Evolutionary conservation across 306 rosid species (phyloP), one percentile per base, ranked within the genome.

Genomic region (Citrullus amarus): DNA sequence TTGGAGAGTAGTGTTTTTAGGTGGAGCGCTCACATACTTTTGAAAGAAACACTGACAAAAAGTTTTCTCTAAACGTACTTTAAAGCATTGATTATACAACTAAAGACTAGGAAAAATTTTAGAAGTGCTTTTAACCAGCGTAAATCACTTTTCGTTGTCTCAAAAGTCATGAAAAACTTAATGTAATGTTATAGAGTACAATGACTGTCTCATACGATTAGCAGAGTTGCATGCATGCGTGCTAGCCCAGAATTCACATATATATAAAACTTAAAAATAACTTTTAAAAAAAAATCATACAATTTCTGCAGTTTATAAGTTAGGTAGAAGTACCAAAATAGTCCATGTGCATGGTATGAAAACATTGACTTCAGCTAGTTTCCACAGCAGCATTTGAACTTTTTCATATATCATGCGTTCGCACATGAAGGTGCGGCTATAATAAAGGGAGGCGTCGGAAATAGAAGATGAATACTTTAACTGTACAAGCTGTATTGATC

Each of bases 291-390:
- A 34, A 63, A 36, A 15, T 7, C 4, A 9, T 63, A 63, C 71
- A 16, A 0, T 18, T 36, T 38, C 22, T 38, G 28, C 57, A 22
- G 18, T 17, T 39, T 68, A 41, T 68, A 54, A 38, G 54, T 68
- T 66, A 68, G 14, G 30, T 20, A 51, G 16, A 15, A 73, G 43
- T 51, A 73, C 78, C 78, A 73, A 54, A 73, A 17, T 10, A 15
- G 48, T 73, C 78, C 78, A 73, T 50, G 78, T 48, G 78, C 78
- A 73, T 51, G 78, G 78, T 17, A 51, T 73, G 61, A 73, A 73
- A 73, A 53, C 46, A 15, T 15, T 51, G 25, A 59, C 56, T 28
- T 73, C 61, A 34, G 61, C 78, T 7, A 73, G 62, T 30, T 73
- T 73, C 78, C 7, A 30, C 20, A 73, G 44, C 25, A 73, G 30